Evolutionary conservation across 352 stramenopile genomes (phyloP), one percentile per base, ranked within the genome.

Genomic region (Phytophthora hibernalis): DNA sequence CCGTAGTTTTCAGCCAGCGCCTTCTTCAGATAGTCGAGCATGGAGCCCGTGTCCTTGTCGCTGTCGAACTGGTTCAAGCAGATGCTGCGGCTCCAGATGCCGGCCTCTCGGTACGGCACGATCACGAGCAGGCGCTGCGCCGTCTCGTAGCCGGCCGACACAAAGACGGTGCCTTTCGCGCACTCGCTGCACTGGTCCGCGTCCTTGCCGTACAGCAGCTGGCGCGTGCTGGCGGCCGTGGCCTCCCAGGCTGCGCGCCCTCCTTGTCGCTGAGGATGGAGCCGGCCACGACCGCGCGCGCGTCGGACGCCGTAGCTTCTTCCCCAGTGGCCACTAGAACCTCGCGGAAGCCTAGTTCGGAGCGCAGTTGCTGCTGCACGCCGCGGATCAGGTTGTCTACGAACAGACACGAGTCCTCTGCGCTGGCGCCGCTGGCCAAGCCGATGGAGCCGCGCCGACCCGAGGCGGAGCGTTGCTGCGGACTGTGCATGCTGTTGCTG

Each of bases 21-120:
- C 57, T 96, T 96, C 50, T 83, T 83, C 1, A 96, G 65, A 52
- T 96, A 96, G 26, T 77, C 70, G 54, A 94, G 54, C 87, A 96
- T 96, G 1, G 82, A 90, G 38, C 87, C 87, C 43, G 73, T 89
- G 35, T 87, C 80, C 50, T 89, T 81, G 48, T 65, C 72, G 43
- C 74, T 74, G 47, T 79, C 73, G 22, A 77, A 74, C 48, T 90
- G 79, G 57, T 87, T 79, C 79, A 94, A 90, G 71, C 80, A 91
- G 67, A 96, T 96, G 37, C 84, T 93, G 26, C 87, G 74, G 43
- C 79, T 91, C 87, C 87, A 96, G 50, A 96, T 90, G n/a, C 87
- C 85, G 37, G 87, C 85, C 54, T 96, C 85, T 38, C 86, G 78
- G 54, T 96, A 94, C 16, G 87, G 86, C 31, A 96, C 83, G 57